Percentiles rank a stretch among this genome's conserved stretches.
phyloP scores from a whole-genome alignment of 1,284 basidiomycete genomes.

The Cutaneotrichosporon arboriforme region DNA sequence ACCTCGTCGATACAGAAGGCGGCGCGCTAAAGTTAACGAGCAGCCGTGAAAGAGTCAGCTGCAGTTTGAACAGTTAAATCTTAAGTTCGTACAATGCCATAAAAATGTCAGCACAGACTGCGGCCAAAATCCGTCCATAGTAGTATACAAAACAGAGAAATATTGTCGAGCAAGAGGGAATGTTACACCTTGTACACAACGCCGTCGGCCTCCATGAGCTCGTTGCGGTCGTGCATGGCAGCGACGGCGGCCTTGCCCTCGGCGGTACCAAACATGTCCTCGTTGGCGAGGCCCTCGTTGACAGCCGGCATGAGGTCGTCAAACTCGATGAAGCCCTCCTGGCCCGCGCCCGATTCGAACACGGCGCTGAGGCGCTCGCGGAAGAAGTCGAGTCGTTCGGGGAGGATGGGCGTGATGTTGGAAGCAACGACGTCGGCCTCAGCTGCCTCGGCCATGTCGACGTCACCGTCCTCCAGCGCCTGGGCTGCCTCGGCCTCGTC shows the following conservation, averaged over 20 bases:
- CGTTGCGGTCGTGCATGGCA: constrained; percentile 73
- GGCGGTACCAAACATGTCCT: constrained; percentile 66
- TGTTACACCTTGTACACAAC: constrained; percentile 54
- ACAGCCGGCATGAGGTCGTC: constrained; percentile 66
- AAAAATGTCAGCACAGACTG: no score
- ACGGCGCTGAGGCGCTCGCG: constrained; percentile 64
- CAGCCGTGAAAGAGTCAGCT: no score
- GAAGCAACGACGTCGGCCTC: constrained; percentile 51
- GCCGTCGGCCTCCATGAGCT: constrained; percentile 81
- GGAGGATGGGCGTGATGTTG: neutral
- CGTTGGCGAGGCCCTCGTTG: constrained; percentile 68
- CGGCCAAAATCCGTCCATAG: neutral
- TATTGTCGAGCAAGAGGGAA: neutral
- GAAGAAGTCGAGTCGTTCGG: constrained; percentile 63
- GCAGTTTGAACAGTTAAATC: no score
- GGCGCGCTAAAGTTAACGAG: no score
- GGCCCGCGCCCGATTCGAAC: constrained; percentile 63
- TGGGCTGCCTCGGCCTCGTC: constrained; percentile 26
- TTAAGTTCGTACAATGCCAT: no score
- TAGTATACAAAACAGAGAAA: neutral
- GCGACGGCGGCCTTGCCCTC: constrained; percentile 73
- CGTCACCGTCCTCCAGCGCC: constrained; percentile 9
- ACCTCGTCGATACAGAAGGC: neutral
- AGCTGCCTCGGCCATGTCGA: constrained; percentile 31
- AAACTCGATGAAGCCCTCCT: constrained; percentile 70